Base-by-base conservation (phyloP, 352 stramenopile species). In the Phytopythium delawarense region DNA sequence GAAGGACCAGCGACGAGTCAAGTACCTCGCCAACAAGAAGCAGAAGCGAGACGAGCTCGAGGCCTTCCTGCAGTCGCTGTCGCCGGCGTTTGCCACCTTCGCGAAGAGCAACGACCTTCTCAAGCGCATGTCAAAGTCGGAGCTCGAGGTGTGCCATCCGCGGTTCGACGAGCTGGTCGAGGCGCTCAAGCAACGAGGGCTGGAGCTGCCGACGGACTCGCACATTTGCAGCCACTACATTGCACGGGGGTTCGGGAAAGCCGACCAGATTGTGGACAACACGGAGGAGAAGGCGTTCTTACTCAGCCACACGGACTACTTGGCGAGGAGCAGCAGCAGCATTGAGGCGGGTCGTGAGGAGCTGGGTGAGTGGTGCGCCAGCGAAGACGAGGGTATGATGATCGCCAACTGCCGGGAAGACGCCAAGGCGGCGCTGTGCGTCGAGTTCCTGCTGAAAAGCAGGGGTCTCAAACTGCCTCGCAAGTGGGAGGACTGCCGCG, bases 251-350 rank as follows among this genome's bases (percentile, higher is more conserved):
- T 6, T 4, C 18, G 45, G 60, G 30, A 23, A 18, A 0, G 25
- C 69, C 8, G 40, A 15, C n/a, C n/a, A 6, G 2, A 56, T 74
- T 18, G 60, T 69, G 12, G 64, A 71, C 25, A 69, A 39, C 0
- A 65, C 71, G 61, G 67, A 69, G 34, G 64, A 74, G 30, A 67
- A 66, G 59, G 61, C 21, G 12, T 74, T 73, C 44, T 48, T 73
- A 7, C 67, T 65, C 48, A 18, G 32, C 5, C 67, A 70, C 63
- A 73, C 63, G 25, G 4, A 39, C 11, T 70, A 70, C 16, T n/a
- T 20, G 3, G 13, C 21, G n/a, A 23, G 53, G 16, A 67, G 62
- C 45, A 45, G 45, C 1, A 8, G 8, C 6, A 52, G 61, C 25
- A 69, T 69, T 48, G 21, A 63, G n/a, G 28, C 18, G 7, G 57